Evolutionary conservation across 176 grass and related monocot species (phyloP).

Genomic region (Zizania latifolia): DNA sequence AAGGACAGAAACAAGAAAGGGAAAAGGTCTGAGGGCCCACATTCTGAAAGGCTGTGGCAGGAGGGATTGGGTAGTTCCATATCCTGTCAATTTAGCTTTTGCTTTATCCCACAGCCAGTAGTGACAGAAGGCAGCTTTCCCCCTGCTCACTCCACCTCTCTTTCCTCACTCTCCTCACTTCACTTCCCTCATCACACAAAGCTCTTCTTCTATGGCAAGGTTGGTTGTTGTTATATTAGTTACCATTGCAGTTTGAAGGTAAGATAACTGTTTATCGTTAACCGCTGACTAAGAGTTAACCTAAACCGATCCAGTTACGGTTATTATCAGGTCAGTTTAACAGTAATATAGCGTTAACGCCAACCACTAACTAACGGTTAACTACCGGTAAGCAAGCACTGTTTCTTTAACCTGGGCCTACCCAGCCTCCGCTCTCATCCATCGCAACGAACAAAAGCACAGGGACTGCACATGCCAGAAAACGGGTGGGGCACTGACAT

Average conservation of each 20-base stretch:
- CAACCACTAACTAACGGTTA: too few relatives aligned
- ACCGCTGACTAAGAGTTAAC: too few relatives aligned
- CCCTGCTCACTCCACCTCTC: slow-evolving; percentile 13
- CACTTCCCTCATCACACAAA: not conserved
- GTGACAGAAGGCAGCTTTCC: slow-evolving; percentile 26
- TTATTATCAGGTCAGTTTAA: too few relatives aligned
- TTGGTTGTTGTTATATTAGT: too few relatives aligned
- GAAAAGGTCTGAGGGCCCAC: not conserved
- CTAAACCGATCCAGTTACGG: too few relatives aligned
- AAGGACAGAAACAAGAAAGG: too few relatives aligned
- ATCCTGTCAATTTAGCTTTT: slow-evolving; percentile 11
- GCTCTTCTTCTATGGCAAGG: too few relatives aligned
- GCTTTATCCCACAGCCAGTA: slow-evolving; percentile 10
- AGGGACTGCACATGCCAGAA: slow-evolving; percentile 11
- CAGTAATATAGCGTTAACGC: too few relatives aligned
- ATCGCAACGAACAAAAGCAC: not conserved
- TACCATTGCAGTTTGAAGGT: too few relatives aligned
- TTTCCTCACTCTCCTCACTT: not conserved
- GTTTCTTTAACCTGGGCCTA: too few relatives aligned
- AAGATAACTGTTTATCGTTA: too few relatives aligned
- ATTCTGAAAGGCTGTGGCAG: slow-evolving; percentile 7
- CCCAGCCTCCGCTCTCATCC: not conserved
- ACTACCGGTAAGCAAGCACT: too few relatives aligned
- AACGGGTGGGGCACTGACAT: slow-evolving; percentile 9
- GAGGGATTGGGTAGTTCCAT: not conserved